Base-by-base conservation (phyloP, 1,139 yeast genomes). In the Spathaspora sp. region DNA sequence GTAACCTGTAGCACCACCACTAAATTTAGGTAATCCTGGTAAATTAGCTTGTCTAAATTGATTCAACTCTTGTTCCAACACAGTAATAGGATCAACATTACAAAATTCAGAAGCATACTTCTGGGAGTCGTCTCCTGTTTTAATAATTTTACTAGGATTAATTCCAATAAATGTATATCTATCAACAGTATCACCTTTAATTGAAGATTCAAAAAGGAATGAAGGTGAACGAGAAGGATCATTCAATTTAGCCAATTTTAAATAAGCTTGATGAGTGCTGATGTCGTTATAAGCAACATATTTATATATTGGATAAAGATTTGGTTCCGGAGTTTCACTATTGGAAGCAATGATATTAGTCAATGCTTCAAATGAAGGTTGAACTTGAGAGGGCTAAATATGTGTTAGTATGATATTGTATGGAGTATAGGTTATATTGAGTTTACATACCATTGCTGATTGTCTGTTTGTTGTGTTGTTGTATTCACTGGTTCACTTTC, bases 1-100 rank as follows among this genome's bases (percentile, higher is more conserved):
- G 61, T 90, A 93, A 0, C 99, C 99, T 44, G 93, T 79, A 8
- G 98, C 98, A 52, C 99, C 99, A 46, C 99, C 99, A 58, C 93
- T 84, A 48, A 91, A 74, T 52, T 80, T 80, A 8, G 97, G 97
- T 48, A 87, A 70, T 36, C 95, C 95, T 0, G 95, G 95, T 38
- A 86, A 69, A 51, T 80, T 81, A 0, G 93, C 89, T 58, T 88
- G 90, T 47, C 76, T 78, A 58, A 78, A 81, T 40, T 73, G 67
- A 9, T 72, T 63, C 69, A 93, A 73, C 62, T 91, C 97, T 40
- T 78, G 55, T 63, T 93, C 97, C 50, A 93, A 74, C 5, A 86
- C 64, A 2, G 71, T 67, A 52, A 93, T 74, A 1, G 99, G 99
- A 64, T 93, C 99, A 24, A 82, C 82, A 50, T 72, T 63, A 48